Evolutionary conservation across 148 eudicot genomes (phyloP), one percentile per base, ranked within the genome.

Genomic region (Cornus florida): DNA sequence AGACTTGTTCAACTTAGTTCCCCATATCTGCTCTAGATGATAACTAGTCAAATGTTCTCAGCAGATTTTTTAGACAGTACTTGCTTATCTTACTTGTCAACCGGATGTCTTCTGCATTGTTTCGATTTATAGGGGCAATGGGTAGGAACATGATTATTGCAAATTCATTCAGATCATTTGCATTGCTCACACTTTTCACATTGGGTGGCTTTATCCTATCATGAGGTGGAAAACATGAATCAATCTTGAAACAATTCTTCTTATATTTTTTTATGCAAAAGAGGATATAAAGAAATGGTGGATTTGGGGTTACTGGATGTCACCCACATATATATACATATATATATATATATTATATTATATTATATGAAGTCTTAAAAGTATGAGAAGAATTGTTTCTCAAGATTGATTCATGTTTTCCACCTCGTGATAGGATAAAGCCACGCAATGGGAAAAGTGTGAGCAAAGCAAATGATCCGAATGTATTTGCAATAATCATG

Each of bases 241-340:
- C n/a, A 4, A 39, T 64, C 59, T 71, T 16, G 6, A 35, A 46
- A 71, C 41, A 71, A 1, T 41, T 60, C 8, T 23, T 75, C 28
- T 56, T 46, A 64, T 60, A 10, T 7, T 6, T 6, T 22, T 67
- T 66, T 62, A 7, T 32, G 16, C 59, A 69, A 74, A 85, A 93
- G 96, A 79, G 2, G n/a, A 87, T 41, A 79, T 94, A 56, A 86
- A 86, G 83, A 78, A 80, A 46, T 94, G 98, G 94, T 94, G 98
- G 98, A 77, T 80, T 73, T 92, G 98, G 95, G 98, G 92, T 75
- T 94, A 88, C 75, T 94, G 92, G 92, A 24, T 81, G 9, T 94
- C 98, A 38, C 96, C 98, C n/a, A n/a, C n/a, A n/a, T n/a, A n/a
- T n/a, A n/a, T n/a, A n/a, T n/a, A n/a, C n/a, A n/a, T n/a, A 67